phyloP scores from a whole-genome alignment of 106 monocot genomes.

The Dendrobium officinale region DNA sequence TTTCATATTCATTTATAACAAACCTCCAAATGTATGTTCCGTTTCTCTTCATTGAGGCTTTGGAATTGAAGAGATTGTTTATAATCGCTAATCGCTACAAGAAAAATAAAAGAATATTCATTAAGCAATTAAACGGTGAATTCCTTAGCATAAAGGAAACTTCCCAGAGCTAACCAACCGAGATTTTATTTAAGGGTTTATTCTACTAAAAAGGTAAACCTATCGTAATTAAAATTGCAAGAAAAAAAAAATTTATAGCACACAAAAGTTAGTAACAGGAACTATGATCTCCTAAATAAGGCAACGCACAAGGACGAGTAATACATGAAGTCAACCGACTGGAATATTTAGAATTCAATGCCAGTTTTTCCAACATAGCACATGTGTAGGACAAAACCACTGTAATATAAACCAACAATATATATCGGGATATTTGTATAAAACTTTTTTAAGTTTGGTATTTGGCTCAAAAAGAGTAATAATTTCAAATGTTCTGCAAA shows the following conservation, averaged over 20 bases:
- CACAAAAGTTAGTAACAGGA: background rate
- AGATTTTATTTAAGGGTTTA: background rate
- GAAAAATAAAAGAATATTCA: constrained; percentile 1
- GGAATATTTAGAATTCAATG: background rate
- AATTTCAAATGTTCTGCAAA: no score
- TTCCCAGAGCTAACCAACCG: background rate
- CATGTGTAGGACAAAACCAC: background rate
- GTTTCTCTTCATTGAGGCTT: constrained; percentile 76
- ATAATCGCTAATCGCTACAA: constrained; percentile 71
- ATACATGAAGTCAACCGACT: background rate
- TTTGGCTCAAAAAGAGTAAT: no score
- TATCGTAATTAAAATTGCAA: background rate
- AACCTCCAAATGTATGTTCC: constrained; percentile 78
- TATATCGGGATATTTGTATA: no score
- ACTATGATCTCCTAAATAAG: background rate
- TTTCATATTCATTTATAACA: constrained; percentile 15
- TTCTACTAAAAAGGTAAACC: background rate
- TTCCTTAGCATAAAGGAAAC: background rate
- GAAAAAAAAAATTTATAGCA: background rate
- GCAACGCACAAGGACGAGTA: background rate
- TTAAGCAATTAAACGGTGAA: background rate
- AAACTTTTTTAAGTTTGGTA: no score
- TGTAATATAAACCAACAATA: background rate
- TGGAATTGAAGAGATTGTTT: constrained; percentile 81
- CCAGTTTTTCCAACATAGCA: background rate